These are phyloP conservation scores for Thelephora terrestris DNA, from an alignment of 1,284 basidiomycete genomes.

Conservation along the genomic window DNA sequence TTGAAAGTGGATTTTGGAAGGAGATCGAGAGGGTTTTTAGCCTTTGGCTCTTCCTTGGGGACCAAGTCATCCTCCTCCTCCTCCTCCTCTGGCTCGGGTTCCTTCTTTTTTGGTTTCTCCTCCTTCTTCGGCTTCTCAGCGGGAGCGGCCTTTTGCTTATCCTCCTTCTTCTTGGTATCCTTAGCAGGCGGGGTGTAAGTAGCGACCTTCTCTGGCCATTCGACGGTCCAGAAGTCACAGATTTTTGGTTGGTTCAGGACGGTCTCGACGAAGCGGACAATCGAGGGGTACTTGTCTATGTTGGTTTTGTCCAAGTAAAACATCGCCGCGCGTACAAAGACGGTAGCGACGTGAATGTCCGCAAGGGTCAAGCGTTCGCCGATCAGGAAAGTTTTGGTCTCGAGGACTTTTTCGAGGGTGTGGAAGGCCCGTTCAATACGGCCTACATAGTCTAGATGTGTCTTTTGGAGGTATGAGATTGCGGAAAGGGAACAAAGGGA, in stretches of 20 bases:
- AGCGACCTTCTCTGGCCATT: conserved; percentile 64
- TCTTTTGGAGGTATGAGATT: conserved; percentile 27
- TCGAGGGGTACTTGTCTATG: conserved; percentile 66
- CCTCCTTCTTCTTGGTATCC: conserved; percentile 50
- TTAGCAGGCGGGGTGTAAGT: conserved; percentile 70
- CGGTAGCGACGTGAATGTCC: conserved; percentile 65
- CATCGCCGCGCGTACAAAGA: conserved; percentile 40
- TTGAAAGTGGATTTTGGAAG: conserved; percentile 90
- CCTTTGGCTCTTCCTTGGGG: conserved; percentile 59
- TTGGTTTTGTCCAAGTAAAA: conserved; percentile 53
- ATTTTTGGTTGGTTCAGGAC: conserved; percentile 75
- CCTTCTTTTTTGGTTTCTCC: conserved; percentile 51
- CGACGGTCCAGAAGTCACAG: conserved; percentile 50
- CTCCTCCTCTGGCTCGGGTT: conserved; percentile 48
- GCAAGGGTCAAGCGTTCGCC: conserved; percentile 92
- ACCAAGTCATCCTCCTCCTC: conserved; percentile 56
- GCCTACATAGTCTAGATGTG: conserved; percentile 44
- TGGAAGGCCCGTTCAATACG: conserved; percentile 45
- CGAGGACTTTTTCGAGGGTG: conserved; percentile 69
- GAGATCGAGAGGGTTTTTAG: conserved; percentile 89
- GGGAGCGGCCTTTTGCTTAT: conserved; percentile 36
- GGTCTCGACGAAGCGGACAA: conserved; percentile 78
- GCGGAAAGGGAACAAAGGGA: conserved; percentile 1
- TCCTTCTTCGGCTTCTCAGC: conserved; percentile 40
- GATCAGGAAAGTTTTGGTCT: conserved; percentile 82